Conservation (phyloP, 2,329 filamentous ascomycete genomes). For the Pseudogymnoascus sp. region DNA sequence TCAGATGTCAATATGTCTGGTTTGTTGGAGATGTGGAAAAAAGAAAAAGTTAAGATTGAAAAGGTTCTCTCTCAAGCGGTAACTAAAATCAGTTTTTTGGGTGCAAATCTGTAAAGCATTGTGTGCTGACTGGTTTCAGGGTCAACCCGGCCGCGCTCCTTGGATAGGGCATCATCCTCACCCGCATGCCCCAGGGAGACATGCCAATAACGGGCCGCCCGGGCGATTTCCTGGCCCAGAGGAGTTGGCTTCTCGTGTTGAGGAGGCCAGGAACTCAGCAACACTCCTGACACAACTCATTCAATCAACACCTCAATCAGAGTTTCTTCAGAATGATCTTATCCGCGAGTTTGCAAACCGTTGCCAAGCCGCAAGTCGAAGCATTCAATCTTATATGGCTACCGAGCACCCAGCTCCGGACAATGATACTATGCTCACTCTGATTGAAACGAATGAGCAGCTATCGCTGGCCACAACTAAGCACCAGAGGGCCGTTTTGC, state of each 20-base stretch:
- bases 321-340: conserved; percentile 77
- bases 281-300: conserved; percentile 89
- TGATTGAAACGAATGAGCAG: conserved; percentile 94
- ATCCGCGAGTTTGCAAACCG: conserved; percentile 87
- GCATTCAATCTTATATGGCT: conserved; percentile 80
- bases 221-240: conserved; percentile 54
- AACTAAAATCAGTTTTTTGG: background rate
- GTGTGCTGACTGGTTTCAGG: background rate
- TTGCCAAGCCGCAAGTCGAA: conserved; percentile 72
- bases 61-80: conserved; percentile 36
- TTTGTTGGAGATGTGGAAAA: conserved; percentile 82
- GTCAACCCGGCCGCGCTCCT: background rate
- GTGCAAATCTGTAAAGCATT: background rate
- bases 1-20: conserved; percentile 66
- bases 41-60: conserved; percentile 63
- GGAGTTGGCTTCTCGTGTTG: conserved; percentile 75
- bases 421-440: conserved; percentile 84
- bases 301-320: conserved; percentile 70
- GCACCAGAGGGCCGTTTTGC: conserved; percentile 74
- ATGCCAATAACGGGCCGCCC: conserved; percentile 3
- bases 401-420: conserved; percentile 74
- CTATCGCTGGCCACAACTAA: conserved; percentile 74
- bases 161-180: conserved; percentile 5
- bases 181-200: background rate
- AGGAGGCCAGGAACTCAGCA: conserved; percentile 85